phyloP scores from a whole-genome alignment of 768 basidiomycete genomes.

The Calocera cornea region DNA sequence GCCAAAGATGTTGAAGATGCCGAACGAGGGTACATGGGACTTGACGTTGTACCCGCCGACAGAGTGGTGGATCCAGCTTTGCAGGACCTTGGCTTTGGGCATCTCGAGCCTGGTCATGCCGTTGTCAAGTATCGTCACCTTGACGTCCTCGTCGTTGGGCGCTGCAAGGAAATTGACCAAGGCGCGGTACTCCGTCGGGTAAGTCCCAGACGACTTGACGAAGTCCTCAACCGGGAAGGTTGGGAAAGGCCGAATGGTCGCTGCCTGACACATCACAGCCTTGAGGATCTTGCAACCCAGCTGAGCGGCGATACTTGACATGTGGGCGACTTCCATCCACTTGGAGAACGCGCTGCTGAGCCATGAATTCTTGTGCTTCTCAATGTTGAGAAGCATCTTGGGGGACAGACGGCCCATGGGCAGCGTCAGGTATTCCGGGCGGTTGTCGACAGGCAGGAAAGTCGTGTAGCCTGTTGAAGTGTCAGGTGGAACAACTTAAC shows the following conservation, averaged over 20 bases:
- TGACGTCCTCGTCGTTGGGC: not conserved
- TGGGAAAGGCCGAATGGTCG: not conserved
- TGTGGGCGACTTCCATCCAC: not conserved
- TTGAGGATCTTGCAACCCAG: not conserved
- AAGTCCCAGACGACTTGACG: not conserved
- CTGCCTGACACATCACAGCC: not conserved
- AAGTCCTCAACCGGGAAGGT: not conserved
- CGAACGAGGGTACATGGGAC: not conserved
- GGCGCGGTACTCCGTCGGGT: not conserved
- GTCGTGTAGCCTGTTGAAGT: too few species aligned
- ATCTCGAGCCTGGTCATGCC: not conserved
- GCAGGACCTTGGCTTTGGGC: not conserved
- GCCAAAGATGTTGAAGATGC: not conserved
- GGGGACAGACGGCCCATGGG: not conserved
- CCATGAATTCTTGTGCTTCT: not conserved
- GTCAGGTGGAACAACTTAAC: too few species aligned
- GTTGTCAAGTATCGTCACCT: not conserved
- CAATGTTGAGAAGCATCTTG: not conserved
- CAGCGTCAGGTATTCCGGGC: slow-evolving; percentile 1
- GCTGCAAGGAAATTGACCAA: not conserved
- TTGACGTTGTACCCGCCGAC: not conserved
- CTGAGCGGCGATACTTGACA: not conserved
- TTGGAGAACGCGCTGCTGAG: not conserved
- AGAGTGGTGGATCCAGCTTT: not conserved
- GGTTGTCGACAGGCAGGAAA: too few species aligned